Base-by-base conservation (phyloP, 805 yeast species). In the Candida lessepsii region DNA sequence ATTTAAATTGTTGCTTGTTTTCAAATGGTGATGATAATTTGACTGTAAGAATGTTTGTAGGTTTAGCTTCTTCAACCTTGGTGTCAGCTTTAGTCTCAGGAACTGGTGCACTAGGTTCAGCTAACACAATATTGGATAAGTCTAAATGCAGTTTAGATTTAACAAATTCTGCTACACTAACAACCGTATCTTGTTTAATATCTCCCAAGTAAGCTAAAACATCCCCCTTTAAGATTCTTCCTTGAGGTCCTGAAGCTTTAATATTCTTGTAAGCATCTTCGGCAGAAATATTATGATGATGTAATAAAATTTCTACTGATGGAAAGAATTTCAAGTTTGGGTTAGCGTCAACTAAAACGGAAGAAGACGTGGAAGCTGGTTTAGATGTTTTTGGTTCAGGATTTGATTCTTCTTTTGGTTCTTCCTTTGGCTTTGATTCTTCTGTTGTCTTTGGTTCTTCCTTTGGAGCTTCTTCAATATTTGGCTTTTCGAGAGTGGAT, bases 211-310 rank as follows among this genome's bases (percentile, higher is more conserved):
- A 80, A 0, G 95, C 93, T 49, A 90, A 71, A 1, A 90, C 91
- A 60, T 91, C 99, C 47, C 98, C 98, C 65, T 85, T 86, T 48
- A 91, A 71, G 29, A 91, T 59, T 54, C 96, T 76, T 8, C 98
- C 98, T 41, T 81, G 75, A 20, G 95, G 95, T 15, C 98, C 99
- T 1, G 95, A 73, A 6, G 96, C 95, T 29, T 76, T 68, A 52
- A 91, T 86, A 47, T 82, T 79, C 7, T 67, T 53, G 15, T 85
- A 46, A 2, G 96, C 96, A 18, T 84, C 91, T 29, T 75, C 83
- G 41, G 60, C 63, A 1, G 91, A 75, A 42, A 91, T 80, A 39
- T 73, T 60, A 54, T 87, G 73, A 42, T 70, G 70, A 29, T 73
- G 77, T 27, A 91, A 67, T 20, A 91, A 67, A 3, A 78, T 47